Evolutionary conservation across 108 stramenopile genomes (phyloP).

Genomic region (Epithemia pelagica): DNA sequence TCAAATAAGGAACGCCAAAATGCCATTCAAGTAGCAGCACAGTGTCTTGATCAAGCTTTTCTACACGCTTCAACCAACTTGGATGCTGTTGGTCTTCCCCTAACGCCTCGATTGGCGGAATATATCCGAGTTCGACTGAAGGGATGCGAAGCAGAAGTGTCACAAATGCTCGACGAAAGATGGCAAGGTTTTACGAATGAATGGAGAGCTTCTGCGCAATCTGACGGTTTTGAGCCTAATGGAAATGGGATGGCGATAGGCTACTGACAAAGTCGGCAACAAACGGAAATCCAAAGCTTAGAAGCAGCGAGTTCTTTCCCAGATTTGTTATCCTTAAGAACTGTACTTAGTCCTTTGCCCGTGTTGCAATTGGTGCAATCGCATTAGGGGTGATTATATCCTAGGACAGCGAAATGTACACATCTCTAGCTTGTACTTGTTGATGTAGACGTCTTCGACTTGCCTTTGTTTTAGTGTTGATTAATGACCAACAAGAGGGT

Average conservation of each 20-base stretch:
- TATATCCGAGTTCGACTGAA: slow-evolving; percentile 65
- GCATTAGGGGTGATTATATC: too few species aligned
- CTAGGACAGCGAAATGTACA: too few species aligned
- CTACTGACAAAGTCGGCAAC: too few species aligned
- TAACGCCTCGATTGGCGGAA: slow-evolving; percentile 72
- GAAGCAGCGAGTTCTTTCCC: too few species aligned
- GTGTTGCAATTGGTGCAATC: too few species aligned
- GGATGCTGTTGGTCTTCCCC: slow-evolving; percentile 74
- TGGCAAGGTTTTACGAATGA: slow-evolving; percentile 60
- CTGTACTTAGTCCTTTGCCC: too few species aligned
- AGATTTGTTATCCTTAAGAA: too few species aligned
- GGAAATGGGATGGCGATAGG: background rate
- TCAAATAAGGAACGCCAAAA: slow-evolving; percentile 21
- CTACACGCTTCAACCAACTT: slow-evolving; percentile 71
- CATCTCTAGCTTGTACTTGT: too few species aligned
- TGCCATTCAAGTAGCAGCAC: slow-evolving; percentile 75
- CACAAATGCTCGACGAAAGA: slow-evolving; percentile 39
- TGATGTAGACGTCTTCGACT: too few species aligned
- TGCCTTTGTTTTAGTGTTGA: too few species aligned
- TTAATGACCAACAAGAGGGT: too few species aligned
- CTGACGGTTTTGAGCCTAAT: background rate
- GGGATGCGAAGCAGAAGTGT: slow-evolving; percentile 80
- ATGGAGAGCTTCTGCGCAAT: slow-evolving; percentile 29
- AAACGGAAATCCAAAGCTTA: too few species aligned
- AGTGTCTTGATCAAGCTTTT: slow-evolving; percentile 83